A percentile compares a stretch with the other conserved stretches of the same genome.
Conservation (phyloP, 129 eudicot genomes). For the Escallonia herrerae region DNA sequence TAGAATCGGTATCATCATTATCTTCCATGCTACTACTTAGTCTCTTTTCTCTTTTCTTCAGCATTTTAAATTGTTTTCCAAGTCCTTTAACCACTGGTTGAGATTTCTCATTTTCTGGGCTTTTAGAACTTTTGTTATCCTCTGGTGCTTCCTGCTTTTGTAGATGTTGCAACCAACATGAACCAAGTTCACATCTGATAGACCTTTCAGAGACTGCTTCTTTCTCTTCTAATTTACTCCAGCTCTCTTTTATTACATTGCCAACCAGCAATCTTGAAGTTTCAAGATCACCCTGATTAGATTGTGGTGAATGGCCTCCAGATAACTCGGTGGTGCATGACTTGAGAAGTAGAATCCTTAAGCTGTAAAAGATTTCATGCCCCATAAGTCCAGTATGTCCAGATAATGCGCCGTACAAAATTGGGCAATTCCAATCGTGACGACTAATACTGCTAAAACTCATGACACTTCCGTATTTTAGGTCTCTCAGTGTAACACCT, state of each 20-base stretch:
- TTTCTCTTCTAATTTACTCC: conserved; percentile 43
- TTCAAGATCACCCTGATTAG: conserved; percentile 37
- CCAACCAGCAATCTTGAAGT: conserved; percentile 42
- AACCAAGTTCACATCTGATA: conserved; percentile 98
- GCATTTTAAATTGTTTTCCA: conserved; percentile 88
- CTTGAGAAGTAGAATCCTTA: conserved; percentile 63
- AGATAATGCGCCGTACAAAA: not conserved
- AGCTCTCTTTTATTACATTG: conserved; percentile 54
- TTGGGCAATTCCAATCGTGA: too few relatives aligned
- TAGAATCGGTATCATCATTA: conserved; percentile 27
- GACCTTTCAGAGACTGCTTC: conserved; percentile 34
- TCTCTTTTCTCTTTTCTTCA: conserved; percentile 74
- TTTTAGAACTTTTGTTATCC: conserved; percentile 37
- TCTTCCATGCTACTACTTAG: conserved; percentile 30
- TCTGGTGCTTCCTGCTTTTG: conserved; percentile 71
- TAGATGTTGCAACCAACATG: conserved; percentile 95
- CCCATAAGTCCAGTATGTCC: conserved; percentile 7
- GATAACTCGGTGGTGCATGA: conserved; percentile 36
- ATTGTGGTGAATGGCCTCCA: conserved; percentile 37
- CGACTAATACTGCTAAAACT: not conserved
- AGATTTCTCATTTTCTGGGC: conserved; percentile 30
- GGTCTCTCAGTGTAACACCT: too few relatives aligned
- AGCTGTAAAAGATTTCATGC: conserved; percentile 41
- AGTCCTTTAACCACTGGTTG: conserved; percentile 78
- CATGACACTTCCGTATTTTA: not conserved